Base-by-base conservation (phyloP, 352 stramenopile species). In the Globisporangium sylvaticum region DNA sequence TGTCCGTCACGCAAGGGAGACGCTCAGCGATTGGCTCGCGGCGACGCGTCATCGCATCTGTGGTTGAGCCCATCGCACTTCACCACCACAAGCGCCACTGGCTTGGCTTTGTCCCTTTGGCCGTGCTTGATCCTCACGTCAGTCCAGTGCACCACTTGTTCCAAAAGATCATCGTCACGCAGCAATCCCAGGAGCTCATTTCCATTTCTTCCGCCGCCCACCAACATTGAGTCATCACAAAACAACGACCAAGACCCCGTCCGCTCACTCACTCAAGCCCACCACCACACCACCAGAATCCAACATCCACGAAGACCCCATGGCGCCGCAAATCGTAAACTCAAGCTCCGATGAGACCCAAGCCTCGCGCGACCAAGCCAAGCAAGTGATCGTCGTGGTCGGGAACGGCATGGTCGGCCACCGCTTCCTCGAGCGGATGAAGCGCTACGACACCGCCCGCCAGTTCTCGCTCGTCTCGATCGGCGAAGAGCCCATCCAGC, bases 331-430 rank as follows among this genome's bases (percentile, higher is more conserved):
- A 42, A 32, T 50, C 63, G 24, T n/a, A n/a, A 50, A 0, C 42
- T 10, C 42, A 50, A 39, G 15, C 31, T 58, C 52, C 14, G 31
- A 67, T 4, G 63, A 55, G 55, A 67, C 50, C 29, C 7, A 25
- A 48, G n/a, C 59, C 0, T 10, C 42, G 9, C 24, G 31, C n/a
- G 31, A 48, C 4, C 56, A 59, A 55, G 18, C 57, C 48, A 70
- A 75, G 52, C 74, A 96, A 66, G 76, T 87, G 32, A 74, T 97
- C 27, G 91, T 96, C 24, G 91, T 97, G n/a, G 82, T 97, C 15
- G 91, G 91, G 42, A 96, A 97, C 56, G 91, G 91, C 64, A 97
- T 97, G 91, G 87, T 97, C 31, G 91, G 91, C 46, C 89, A 96
- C 74, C 83, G 88, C 18, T 94, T 97, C 76, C 89, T 97, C 71